phyloP scores from a whole-genome alignment of 2,329 filamentous ascomycete species.

The Emergomyces pasteurianus region DNA sequence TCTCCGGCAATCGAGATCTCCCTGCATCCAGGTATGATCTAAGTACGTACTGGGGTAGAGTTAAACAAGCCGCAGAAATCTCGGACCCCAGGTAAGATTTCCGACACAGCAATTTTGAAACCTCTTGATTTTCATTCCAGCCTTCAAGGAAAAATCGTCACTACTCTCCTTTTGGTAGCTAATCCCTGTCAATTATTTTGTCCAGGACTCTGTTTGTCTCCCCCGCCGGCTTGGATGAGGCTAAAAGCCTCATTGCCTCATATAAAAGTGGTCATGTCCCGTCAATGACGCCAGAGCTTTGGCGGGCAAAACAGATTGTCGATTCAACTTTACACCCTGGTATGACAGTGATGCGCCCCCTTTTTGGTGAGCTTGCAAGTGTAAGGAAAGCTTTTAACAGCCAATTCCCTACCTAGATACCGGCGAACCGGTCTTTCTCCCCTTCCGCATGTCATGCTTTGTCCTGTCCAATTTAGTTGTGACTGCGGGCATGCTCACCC shows the following conservation, averaged over 20 bases:
- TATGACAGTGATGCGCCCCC: constrained; percentile 32
- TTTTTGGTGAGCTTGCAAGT: neutral
- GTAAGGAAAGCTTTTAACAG: neutral
- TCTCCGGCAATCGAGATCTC: constrained; percentile 62
- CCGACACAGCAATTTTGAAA: constrained; percentile 1
- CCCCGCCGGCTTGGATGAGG: constrained; percentile 64
- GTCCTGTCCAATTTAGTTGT: constrained; percentile 88
- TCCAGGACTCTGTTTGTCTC: constrained; percentile 76
- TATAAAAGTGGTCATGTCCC: constrained; percentile 74
- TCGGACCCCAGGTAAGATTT: constrained; percentile 82
- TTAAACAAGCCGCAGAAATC: constrained; percentile 77
- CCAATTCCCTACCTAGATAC: constrained; percentile 52
- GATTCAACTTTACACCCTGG: constrained; percentile 93
- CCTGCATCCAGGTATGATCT: constrained; percentile 89
- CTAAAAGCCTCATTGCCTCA: constrained; percentile 65
- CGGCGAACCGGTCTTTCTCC: constrained; percentile 79
- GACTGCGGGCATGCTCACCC: constrained; percentile 93
- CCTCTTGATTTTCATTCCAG: neutral
- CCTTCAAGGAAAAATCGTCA: neutral
- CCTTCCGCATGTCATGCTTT: constrained; percentile 95
- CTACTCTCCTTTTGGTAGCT: neutral
- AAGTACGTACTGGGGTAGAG: constrained; percentile 86
- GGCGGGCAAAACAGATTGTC: constrained; percentile 92
- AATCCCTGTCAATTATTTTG: neutral
- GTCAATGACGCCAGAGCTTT: constrained; percentile 80